A percentile compares a stretch with the other conserved stretches of the same genome.
phyloP scores from a whole-genome alignment of 148 eudicot genomes.

The Camellia lanceoleosa region DNA sequence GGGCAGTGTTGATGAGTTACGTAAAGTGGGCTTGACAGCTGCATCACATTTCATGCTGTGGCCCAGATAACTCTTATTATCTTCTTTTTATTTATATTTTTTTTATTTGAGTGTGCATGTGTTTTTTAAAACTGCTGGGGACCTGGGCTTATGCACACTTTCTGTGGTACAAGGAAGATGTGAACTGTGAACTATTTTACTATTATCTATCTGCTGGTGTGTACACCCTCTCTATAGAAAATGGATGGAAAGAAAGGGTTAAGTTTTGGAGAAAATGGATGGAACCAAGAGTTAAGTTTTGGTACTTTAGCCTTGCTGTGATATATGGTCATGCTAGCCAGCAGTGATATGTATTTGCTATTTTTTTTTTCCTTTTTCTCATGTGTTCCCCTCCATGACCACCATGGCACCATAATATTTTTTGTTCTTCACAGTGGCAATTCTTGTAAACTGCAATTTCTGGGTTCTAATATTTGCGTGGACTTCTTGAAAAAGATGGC shows the following conservation, averaged over 20 bases:
- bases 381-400: not conserved
- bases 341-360: not conserved
- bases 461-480: not conserved
- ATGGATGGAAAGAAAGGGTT: not conserved
- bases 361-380: not conserved
- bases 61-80: not conserved
- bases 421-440: not conserved
- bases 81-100: not conserved
- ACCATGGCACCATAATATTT: not conserved
- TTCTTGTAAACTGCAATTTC: not conserved
- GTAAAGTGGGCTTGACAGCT: not conserved
- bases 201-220: too few relatives aligned
- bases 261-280: not conserved
- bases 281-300: not conserved
- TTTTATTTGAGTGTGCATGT: not conserved
- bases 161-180: not conserved
- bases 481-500: not conserved
- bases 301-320: not conserved
- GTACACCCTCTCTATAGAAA: not conserved
- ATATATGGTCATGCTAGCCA: not conserved
- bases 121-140: not conserved
- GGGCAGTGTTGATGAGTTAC: not conserved
- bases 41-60: not conserved
- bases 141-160: not conserved
- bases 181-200: too few relatives aligned